A percentile compares a stretch with the other conserved stretches of the same genome.
phyloP scores from a whole-genome alignment of 352 stramenopile species.

The Phytophthora tentaculata region DNA sequence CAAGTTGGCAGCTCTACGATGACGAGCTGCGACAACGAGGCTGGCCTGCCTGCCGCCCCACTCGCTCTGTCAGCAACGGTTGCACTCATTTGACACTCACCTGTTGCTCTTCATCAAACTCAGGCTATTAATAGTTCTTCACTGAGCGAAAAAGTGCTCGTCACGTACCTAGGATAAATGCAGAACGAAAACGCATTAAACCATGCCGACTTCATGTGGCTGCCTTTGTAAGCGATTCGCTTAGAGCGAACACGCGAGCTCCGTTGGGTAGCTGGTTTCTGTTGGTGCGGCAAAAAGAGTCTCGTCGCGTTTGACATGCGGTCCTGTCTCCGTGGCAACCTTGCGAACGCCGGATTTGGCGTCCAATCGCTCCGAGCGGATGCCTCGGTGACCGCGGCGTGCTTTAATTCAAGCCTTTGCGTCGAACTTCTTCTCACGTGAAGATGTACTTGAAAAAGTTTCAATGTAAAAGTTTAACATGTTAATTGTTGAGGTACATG shows the following conservation, averaged over 20 bases:
- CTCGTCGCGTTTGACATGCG: slow-evolving; percentile 20
- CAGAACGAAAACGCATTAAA: not conserved
- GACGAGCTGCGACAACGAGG: slow-evolving; percentile 27
- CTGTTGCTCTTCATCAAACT: slow-evolving; percentile 6
- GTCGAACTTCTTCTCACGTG: not conserved
- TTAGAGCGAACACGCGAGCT: not conserved
- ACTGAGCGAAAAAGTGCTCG: slow-evolving; percentile 1
- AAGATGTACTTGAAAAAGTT: not conserved
- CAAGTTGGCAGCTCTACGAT: slow-evolving; percentile 16
- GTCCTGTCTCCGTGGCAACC: slow-evolving; percentile 18
- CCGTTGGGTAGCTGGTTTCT: slow-evolving; percentile 10
- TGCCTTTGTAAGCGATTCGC: no score
- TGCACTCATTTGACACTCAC: slow-evolving; percentile 10
- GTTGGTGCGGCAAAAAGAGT: not conserved
- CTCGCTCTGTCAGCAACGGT: slow-evolving; percentile 9
- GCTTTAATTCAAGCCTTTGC: not conserved
- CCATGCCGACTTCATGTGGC: no score
- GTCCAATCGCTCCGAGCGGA: slow-evolving; percentile 13
- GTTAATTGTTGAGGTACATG: slow-evolving; percentile 13
- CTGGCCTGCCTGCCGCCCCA: slow-evolving; percentile 23
- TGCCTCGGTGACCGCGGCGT: not conserved
- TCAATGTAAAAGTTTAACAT: not conserved
- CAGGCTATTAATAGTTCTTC: no score
- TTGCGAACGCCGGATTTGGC: not conserved
- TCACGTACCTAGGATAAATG: not conserved